Evolutionary conservation across 768 basidiomycete species (phyloP).

Genomic region (Phallus indusiatus): DNA sequence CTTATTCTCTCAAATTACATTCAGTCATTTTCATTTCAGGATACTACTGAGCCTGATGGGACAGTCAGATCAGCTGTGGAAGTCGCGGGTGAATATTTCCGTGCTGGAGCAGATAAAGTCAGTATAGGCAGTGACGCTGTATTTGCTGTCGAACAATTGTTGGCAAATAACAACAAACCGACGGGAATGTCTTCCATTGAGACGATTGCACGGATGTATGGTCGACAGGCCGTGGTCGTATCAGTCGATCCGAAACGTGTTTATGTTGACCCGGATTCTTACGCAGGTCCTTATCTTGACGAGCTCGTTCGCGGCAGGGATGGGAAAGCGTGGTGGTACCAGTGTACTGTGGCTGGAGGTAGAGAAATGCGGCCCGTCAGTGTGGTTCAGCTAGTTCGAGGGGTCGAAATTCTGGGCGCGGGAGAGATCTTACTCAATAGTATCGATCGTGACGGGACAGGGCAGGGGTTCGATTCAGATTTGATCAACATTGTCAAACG

Average conservation of each 20-base stretch:
- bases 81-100: slow-evolving; percentile 93
- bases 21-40: slow-evolving; percentile 19
- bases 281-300: slow-evolving; percentile 57
- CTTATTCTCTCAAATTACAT: neutral
- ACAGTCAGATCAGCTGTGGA: slow-evolving; percentile 80
- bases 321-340: slow-evolving; percentile 94
- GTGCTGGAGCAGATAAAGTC: slow-evolving; percentile 97
- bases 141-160: slow-evolving; percentile 78
- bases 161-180: slow-evolving; percentile 30
- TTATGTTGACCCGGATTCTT: slow-evolving; percentile 57
- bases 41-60: slow-evolving; percentile 91
- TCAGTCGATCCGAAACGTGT: slow-evolving; percentile 89
- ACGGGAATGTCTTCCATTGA: slow-evolving; percentile 85
- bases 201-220: slow-evolving; percentile 82
- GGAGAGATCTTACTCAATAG: slow-evolving; percentile 94
- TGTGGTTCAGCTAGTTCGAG: slow-evolving; percentile 82
- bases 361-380: slow-evolving; percentile 77
- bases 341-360: slow-evolving; percentile 94
- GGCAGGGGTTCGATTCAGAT: slow-evolving; percentile 83
- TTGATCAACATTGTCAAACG: slow-evolving; percentile 67
- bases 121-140: slow-evolving; percentile 97
- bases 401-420: slow-evolving; percentile 85
- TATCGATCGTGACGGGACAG: slow-evolving; percentile 93
- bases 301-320: slow-evolving; percentile 55
- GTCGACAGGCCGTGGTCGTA: slow-evolving; percentile 95